Base-by-base conservation (phyloP, 495 filamentous ascomycete species). In the Aspergillus ostianus region DNA sequence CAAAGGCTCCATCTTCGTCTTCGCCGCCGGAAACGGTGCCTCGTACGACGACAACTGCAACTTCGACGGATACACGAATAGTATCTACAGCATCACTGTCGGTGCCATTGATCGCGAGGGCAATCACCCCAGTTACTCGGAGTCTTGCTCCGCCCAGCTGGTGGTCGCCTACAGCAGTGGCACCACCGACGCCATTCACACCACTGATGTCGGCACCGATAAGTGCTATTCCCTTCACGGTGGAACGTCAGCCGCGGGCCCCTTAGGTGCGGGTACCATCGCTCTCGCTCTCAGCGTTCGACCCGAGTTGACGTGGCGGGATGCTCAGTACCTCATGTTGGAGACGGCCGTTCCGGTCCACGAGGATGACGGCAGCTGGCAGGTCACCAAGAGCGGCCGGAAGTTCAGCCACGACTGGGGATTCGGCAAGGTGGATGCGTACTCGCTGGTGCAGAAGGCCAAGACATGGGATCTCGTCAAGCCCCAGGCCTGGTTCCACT, bases 31-130 rank as follows among this genome's bases (percentile, higher is more conserved):
- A 57, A 98, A 98, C 69, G 94, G 94, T 41, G 95, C 92, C 23
- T 72, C 75, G n/a, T 82, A 68, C 51, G 93, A 89, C 46, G 94
- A 98, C 69, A 97, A 98, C 75, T 98, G 94, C 83, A 98, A 98
- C 70, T 98, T 98, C 67, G 94, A 98, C 69, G 94, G 94, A 12
- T 98, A 98, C 72, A 98, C 95, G 63, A 98, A 98, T 77, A 96
- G 92, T 68, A 98, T 98, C 57, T 98, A 98, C 81, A 96, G 91
- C 68, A 92, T 98, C 65, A 96, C 93, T 2, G 92, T 98, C 30
- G 94, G 95, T 19, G 94, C 93, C 30, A 88, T 98, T 67, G 93
- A 97, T 69, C 78, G 90, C 50, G 85, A 90, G 65, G 92, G 92
- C 15, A 72, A 80, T 6, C 93, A 98, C 70, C 92, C 93, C 2